Conservation (phyloP, 2,329 filamentous ascomycete genomes). For the Simplicillium aogashimaense region DNA sequence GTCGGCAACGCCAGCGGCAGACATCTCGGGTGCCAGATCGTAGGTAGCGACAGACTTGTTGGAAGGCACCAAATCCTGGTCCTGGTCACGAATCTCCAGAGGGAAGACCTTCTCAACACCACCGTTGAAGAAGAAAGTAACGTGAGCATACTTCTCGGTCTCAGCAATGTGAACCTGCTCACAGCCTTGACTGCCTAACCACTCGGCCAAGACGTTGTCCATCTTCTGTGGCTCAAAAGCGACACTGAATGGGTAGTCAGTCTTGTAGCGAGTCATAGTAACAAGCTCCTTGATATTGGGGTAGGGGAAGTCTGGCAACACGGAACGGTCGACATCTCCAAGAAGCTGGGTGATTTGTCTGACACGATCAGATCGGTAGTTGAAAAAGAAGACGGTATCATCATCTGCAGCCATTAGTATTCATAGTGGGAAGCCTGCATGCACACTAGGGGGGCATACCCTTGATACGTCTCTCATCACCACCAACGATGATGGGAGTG, state of each 20-base stretch:
- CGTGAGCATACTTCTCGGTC: slow-evolving; percentile 99
- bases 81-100: slow-evolving; percentile 81
- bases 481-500: slow-evolving; percentile 91
- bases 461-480: slow-evolving; percentile 76
- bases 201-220: slow-evolving; percentile 97
- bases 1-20: slow-evolving; percentile 77
- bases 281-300: slow-evolving; percentile 77
- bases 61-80: slow-evolving; percentile 68
- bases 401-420: slow-evolving; percentile 45
- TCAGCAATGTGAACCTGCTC: slow-evolving; percentile 96
- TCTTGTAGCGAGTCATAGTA: slow-evolving; percentile 99
- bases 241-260: slow-evolving; percentile 81
- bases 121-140: slow-evolving; percentile 99
- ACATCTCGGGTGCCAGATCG: slow-evolving; percentile 93
- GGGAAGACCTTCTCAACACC: slow-evolving; percentile 95
- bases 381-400: slow-evolving; percentile 99
- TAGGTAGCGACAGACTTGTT: slow-evolving; percentile 89
- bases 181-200: slow-evolving; percentile 78
- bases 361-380: slow-evolving; percentile 97
- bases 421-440: no score
- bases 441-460: slow-evolving; percentile 37
- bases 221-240: slow-evolving; percentile 93
- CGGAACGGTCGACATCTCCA: slow-evolving; percentile 84
- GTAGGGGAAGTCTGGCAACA: slow-evolving; percentile 83
- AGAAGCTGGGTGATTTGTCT: slow-evolving; percentile 93